Percentiles rank a stretch among this genome's conserved stretches.
phyloP scores from a whole-genome alignment of 345 rosid genomes.

The Salix udensis region DNA sequence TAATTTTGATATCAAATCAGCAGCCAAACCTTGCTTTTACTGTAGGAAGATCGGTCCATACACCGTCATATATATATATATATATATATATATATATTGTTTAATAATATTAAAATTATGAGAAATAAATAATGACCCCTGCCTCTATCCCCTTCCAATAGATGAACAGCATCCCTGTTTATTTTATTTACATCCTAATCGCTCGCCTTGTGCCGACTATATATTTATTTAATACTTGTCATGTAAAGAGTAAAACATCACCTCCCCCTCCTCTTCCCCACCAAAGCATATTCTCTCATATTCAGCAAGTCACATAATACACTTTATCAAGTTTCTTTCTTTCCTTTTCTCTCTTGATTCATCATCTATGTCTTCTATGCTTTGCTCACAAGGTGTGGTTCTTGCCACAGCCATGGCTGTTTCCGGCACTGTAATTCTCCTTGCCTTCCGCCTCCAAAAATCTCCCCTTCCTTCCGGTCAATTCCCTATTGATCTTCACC shows the following conservation, averaged over 20 bases:
- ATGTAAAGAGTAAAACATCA: not conserved
- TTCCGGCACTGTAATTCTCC: constrained; percentile 69
- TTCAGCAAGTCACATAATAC: not conserved
- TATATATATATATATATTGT: no score
- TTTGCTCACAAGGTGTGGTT: constrained; percentile 56
- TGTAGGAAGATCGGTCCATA: not conserved
- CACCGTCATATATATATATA: not conserved
- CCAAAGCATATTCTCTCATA: constrained; percentile 12
- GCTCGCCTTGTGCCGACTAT: not conserved
- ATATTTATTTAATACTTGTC: not conserved
- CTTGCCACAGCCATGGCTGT: constrained; percentile 78
- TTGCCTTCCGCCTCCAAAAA: constrained; percentile 64
- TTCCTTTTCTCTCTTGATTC: not conserved
- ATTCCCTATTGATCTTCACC: constrained; percentile 23
- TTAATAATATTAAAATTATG: no score
- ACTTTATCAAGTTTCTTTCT: not conserved
- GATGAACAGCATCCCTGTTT: not conserved
- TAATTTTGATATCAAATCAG: not conserved
- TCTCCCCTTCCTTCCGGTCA: constrained; percentile 14
- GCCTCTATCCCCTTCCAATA: not conserved
- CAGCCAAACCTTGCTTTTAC: not conserved
- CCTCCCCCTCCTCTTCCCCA: not conserved
- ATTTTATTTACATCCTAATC: not conserved
- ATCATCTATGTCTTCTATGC: constrained; percentile 41
- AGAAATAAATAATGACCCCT: not conserved